phyloP scores from a whole-genome alignment of 129 eudicot genomes.

The Ambrosia artemisiifolia region DNA sequence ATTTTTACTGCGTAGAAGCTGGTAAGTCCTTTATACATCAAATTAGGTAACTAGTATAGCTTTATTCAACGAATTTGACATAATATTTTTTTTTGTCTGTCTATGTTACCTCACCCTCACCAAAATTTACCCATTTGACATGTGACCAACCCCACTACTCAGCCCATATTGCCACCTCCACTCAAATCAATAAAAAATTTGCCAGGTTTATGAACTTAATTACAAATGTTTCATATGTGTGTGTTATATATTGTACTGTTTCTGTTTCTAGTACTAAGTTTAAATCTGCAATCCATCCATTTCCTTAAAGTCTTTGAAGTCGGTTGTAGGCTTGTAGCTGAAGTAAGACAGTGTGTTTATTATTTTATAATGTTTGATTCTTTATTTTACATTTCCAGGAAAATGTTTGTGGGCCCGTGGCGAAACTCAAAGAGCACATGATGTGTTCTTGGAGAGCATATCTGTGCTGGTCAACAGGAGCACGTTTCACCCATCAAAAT shows the following conservation, averaged over 20 bases:
- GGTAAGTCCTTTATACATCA: not conserved
- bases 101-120: not conserved
- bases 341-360: not conserved
- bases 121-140: not conserved
- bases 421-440: slow-evolving; percentile 50
- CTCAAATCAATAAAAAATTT: slow-evolving; percentile 5
- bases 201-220: not conserved
- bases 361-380: not conserved
- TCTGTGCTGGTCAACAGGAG: slow-evolving; percentile 47
- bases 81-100: not conserved
- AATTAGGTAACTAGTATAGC: not conserved
- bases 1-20: not conserved
- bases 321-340: not conserved
- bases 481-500: slow-evolving; percentile 33
- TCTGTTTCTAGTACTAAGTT: not conserved
- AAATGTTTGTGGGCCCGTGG: slow-evolving; percentile 47
- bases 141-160: not conserved
- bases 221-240: not conserved
- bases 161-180: not conserved
- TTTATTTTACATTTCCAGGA: slow-evolving; percentile 40
- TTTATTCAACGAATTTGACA: not conserved
- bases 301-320: not conserved
- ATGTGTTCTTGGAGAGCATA: slow-evolving; percentile 50
- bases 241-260: not conserved
- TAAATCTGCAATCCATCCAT: not conserved